A percentile compares a stretch with the other conserved stretches of the same genome.
phyloP scores from a whole-genome alignment of 768 basidiomycete genomes.

The Rickenella mellea region DNA sequence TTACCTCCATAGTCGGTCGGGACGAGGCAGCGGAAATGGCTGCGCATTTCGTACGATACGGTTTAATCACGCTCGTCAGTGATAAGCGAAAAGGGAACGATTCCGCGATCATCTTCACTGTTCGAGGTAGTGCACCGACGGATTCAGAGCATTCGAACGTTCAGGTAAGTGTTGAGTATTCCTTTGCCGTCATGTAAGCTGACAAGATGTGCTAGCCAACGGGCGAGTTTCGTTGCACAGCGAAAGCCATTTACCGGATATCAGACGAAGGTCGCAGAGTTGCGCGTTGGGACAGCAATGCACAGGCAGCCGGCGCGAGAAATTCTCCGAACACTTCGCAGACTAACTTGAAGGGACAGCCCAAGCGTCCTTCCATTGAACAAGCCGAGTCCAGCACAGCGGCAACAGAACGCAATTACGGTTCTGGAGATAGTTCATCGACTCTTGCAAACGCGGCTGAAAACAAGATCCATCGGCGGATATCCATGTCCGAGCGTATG shows the following conservation, averaged over 20 bases:
- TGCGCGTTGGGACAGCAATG: slow-evolving; percentile 69
- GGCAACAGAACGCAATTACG: slow-evolving; percentile 6
- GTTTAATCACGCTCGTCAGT: slow-evolving; percentile 79
- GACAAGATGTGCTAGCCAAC: slow-evolving; percentile 49
- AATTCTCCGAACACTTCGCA: slow-evolving; percentile 62
- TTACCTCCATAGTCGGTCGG: slow-evolving; percentile 88
- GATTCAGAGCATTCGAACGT: slow-evolving; percentile 69
- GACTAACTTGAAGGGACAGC: slow-evolving; percentile 45
- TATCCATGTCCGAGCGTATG: slow-evolving; percentile 68
- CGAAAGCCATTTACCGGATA: slow-evolving; percentile 90
- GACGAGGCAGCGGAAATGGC: slow-evolving; percentile 98
- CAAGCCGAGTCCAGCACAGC: slow-evolving; percentile 14
- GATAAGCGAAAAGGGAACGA: slow-evolving; percentile 89
- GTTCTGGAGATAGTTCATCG: slow-evolving; percentile 4
- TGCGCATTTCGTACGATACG: slow-evolving; percentile 94
- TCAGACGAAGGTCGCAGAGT: slow-evolving; percentile 84
- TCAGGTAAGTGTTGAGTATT: slow-evolving; percentile 38
- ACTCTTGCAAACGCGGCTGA: slow-evolving; percentile 18
- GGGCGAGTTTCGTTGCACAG: slow-evolving; percentile 93
- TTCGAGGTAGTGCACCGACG: slow-evolving; percentile 68
- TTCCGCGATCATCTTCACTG: slow-evolving; percentile 88
- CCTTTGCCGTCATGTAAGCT: slow-evolving; percentile 6
- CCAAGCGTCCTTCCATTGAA: slow-evolving; percentile 43
- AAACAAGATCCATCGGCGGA: slow-evolving; percentile 68
- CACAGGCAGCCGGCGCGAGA: slow-evolving; percentile 21